Base-by-base conservation (phyloP, 31 red algal species). In the Endocladia muricata region DNA sequence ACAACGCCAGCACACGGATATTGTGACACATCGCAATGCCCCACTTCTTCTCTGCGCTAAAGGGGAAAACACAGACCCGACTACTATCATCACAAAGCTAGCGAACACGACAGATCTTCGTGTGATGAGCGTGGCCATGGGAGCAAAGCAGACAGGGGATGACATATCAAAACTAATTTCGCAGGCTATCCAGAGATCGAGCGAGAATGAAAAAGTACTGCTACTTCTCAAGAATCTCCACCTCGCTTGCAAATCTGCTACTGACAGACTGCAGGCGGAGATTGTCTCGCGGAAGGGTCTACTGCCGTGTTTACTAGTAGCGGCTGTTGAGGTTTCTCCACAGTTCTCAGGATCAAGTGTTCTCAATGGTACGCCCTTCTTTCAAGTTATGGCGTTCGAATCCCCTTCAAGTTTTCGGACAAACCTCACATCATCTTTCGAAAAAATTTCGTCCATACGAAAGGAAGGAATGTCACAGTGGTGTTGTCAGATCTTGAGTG, bases 171-270 rank as follows among this genome's bases (percentile, higher is more conserved):
- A 75, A 36, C 37, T 70, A 7, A 80, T 85, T 42, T 51, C 32
- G 29, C 74, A 47, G 68, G 88, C 88, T 26, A 69, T 55, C 55
- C 40, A 60, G 39, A 74, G 68, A 41, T 49, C 41, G 0, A 15
- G 48, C 15, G 55, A 43, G 3, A 68, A 73, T 37, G 47, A 55
- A 35, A 70, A 57, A 54, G 70, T 81, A 1, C 26, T 85, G 3
- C 42, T 92, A 38, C 37, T 92, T 4, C 40, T 92, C 3, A 92
- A 84, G 74, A 92, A 92, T 60, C 79, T 81, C 67, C 88, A 92
- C 55, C 68, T 92, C 28, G 73, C 80, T 4, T 66, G 59, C 17
- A 81, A 76, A 41, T 9, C 70, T 38, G 57, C 68, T 21, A 81
- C 74, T 19, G 69, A 92, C 6, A 31, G 38, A 6, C 29, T 92